These are phyloP conservation scores for Hyaloscypha hepaticicola DNA, from an alignment of 495 filamentous ascomycete genomes.

Conservation along the genomic window DNA sequence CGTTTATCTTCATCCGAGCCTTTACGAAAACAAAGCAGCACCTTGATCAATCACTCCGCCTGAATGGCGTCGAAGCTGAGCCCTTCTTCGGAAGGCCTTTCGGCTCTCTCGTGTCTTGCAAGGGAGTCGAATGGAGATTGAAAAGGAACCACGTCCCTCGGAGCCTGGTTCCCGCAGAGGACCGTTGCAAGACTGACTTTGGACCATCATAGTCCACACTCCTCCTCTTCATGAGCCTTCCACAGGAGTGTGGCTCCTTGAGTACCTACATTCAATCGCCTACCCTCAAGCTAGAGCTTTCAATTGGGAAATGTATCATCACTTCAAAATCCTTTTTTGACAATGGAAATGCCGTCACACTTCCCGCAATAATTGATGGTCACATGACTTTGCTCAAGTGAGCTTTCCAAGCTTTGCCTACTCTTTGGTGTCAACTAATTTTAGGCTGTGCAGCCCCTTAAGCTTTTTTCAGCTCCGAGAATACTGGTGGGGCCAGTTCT, in stretches of 20 bases:
- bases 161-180: constrained; percentile 28
- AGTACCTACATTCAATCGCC: constrained; percentile 45
- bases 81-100: constrained; percentile 47
- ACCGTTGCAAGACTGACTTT: constrained; percentile 45
- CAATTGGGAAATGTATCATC: too few species aligned
- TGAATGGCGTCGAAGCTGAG: constrained; percentile 38
- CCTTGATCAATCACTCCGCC: constrained; percentile 43
- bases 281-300: too few species aligned
- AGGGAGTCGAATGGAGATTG: constrained; percentile 46
- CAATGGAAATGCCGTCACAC: not conserved
- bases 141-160: constrained; percentile 35
- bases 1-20: not conserved
- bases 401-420: not conserved
- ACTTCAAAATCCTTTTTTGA: too few species aligned
- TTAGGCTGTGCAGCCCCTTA: not conserved
- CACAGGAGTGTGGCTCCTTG: constrained; percentile 53
- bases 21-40: constrained; percentile 33
- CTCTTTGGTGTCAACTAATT: not conserved
- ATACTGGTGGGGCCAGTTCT: not conserved
- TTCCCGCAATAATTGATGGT: not conserved
- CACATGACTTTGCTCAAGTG: not conserved
- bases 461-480: not conserved
- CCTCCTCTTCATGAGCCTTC: constrained; percentile 37
- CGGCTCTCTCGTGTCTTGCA: constrained; percentile 48
- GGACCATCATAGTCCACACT: constrained; percentile 58